Evolutionary conservation across 225 moss, liverwort and hornwort genomes (phyloP).

Genomic region (Straminergon stramineum): DNA sequence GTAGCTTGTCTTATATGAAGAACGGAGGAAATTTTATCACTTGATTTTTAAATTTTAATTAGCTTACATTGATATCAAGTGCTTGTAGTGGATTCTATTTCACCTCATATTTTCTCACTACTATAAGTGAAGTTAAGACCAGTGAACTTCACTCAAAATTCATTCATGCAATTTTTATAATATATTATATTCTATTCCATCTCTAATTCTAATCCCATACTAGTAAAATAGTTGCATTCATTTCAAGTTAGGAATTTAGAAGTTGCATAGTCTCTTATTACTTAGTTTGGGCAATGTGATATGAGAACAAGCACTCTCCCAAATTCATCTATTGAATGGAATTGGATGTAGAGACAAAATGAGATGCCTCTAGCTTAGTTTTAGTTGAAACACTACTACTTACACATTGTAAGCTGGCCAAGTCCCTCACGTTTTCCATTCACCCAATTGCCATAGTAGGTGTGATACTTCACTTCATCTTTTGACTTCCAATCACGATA

Average conservation of each 20-base stretch:
- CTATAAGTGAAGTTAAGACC: background rate
- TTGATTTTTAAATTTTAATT: background rate
- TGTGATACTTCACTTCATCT: background rate
- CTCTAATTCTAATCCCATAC: background rate
- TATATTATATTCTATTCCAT: background rate
- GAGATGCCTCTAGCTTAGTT: background rate
- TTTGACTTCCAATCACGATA: background rate
- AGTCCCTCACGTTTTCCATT: background rate
- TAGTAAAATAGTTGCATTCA: background rate
- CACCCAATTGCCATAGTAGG: background rate
- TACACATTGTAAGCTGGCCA: background rate
- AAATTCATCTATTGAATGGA: background rate
- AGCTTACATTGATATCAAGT: background rate
- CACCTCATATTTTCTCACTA: background rate
- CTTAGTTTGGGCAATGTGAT: background rate
- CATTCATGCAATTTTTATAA: background rate
- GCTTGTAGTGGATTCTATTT: background rate
- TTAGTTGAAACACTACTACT: background rate
- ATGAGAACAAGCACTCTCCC: background rate
- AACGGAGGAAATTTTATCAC: background rate
- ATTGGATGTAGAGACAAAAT: background rate
- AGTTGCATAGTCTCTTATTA: background rate
- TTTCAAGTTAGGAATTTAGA: background rate
- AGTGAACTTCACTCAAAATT: background rate
- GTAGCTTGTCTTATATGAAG: background rate